These are phyloP conservation scores for Kuraishia molischiana DNA, from an alignment of 805 yeast genomes.

Conservation along the genomic window DNA sequence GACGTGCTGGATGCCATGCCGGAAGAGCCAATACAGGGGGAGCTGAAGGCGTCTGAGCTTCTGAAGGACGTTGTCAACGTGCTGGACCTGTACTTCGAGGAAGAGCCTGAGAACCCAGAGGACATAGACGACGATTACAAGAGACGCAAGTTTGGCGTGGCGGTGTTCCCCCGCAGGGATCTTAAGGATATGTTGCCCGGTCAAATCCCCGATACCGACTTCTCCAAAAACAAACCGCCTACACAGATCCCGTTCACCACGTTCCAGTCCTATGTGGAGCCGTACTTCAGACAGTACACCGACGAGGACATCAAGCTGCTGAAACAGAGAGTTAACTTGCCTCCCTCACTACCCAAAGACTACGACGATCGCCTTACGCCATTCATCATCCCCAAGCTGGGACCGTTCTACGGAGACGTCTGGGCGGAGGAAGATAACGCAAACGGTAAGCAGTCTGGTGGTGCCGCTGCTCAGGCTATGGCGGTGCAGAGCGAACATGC, in stretches of 20 bases:
- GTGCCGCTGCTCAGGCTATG: constrained; percentile 2
- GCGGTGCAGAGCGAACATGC: constrained; percentile 1
- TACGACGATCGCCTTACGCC: constrained; percentile 67
- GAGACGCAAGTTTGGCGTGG: constrained; percentile 75
- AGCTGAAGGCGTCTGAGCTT: neutral
- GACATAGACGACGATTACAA: constrained; percentile 66
- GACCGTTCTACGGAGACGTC: constrained; percentile 68
- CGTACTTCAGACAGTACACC: constrained; percentile 63
- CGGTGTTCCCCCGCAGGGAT: constrained; percentile 79
- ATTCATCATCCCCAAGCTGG: constrained; percentile 74
- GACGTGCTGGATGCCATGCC: neutral
- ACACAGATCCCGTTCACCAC: constrained; percentile 92
- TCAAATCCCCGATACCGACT: constrained; percentile 76
- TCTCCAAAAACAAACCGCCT: constrained; percentile 71
- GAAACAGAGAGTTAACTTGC: constrained; percentile 48
- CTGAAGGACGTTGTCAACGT: neutral
- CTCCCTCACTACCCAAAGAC: constrained; percentile 31
- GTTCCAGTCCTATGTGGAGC: constrained; percentile 76
- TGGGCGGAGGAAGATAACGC: constrained; percentile 79
- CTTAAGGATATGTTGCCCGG: constrained; percentile 77
- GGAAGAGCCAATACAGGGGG: constrained; percentile 2
- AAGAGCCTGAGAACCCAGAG: constrained; percentile 19
- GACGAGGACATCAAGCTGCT: constrained; percentile 79
- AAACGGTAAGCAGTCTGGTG: constrained; percentile 10
- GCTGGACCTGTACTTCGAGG: constrained; percentile 3